phyloP scores from a whole-genome alignment of 345 rosid genomes.

The Eucalyptus erythrocorys region DNA sequence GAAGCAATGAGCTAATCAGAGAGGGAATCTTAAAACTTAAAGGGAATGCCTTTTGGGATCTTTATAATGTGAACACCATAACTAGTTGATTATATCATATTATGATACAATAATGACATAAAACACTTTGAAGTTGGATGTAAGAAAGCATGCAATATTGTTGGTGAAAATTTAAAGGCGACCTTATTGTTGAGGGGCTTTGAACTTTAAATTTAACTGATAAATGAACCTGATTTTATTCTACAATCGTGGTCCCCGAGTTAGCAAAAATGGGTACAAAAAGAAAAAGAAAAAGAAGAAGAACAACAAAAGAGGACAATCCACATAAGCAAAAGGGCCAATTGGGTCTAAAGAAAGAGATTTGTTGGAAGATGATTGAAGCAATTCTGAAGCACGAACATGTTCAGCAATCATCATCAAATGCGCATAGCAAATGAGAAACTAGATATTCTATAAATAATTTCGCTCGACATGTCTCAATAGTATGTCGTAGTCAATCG shows the following conservation, averaged over 20 bases:
- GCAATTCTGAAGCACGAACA: not conserved
- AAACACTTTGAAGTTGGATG: not conserved
- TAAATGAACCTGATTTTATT: not conserved
- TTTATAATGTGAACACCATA: accelerated
- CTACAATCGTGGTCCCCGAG: not conserved
- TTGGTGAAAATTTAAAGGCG: not conserved
- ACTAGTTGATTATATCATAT: not conserved
- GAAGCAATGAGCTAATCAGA: not conserved
- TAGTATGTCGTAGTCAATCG: not conserved
- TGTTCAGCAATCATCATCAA: accelerated
- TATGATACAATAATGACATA: not conserved
- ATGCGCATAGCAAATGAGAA: not conserved
- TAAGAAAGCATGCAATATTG: not conserved
- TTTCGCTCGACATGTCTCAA: not conserved
- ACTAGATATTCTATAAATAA: not conserved
- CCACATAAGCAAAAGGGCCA: not conserved
- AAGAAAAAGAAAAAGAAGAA: not conserved
- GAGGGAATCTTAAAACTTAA: not conserved
- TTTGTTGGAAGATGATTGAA: not conserved
- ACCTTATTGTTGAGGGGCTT: not conserved
- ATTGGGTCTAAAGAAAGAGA: not conserved
- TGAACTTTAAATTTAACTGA: not conserved
- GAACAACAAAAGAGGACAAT: accelerated
- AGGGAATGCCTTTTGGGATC: accelerated
- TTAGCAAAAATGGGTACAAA: not conserved